Conservation (phyloP, 2,329 filamentous ascomycete genomes). For the Stenocarpella maydis region DNA sequence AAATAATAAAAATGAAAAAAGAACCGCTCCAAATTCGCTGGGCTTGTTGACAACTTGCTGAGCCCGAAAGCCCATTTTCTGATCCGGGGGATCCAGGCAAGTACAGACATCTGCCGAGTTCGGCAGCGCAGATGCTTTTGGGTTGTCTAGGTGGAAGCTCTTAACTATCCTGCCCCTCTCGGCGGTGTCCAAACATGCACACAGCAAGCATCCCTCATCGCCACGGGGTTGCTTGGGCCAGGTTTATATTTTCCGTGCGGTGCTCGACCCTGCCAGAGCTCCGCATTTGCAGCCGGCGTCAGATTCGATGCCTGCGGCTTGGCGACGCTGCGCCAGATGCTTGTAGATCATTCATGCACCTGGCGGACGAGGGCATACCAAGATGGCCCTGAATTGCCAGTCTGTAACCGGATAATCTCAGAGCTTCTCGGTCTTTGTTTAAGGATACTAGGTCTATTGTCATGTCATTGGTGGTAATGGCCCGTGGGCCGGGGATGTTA, state of each 20-base stretch:
- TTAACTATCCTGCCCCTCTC: not conserved
- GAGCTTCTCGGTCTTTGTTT: not conserved
- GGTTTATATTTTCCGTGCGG: not conserved
- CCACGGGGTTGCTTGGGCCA: not conserved
- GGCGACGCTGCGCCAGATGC: conserved; percentile 20
- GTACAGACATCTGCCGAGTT: not conserved
- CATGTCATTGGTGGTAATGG: not conserved
- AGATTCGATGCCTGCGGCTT: conserved; percentile 18
- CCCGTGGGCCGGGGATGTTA: not conserved
- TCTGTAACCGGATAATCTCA: conserved; percentile 14
- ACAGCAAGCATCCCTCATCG: conserved; percentile 3
- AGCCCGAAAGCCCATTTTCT: not conserved
- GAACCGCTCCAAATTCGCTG: not conserved
- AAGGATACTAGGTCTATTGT: not conserved
- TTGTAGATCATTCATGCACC: conserved; percentile 19
- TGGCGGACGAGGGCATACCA: not conserved
- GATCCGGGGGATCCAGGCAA: conserved; percentile 4
- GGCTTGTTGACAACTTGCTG: not conserved
- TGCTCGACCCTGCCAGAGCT: conserved; percentile 10
- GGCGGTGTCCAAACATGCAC: conserved; percentile 4
- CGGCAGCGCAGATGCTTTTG: not conserved
- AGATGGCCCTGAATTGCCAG: not conserved
- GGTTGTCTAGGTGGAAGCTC: not conserved
- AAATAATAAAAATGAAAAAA: no score
- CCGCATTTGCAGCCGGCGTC: conserved; percentile 17